Conservation (phyloP, 2,329 filamentous ascomycete species). For the Pseudocercospora musae region DNA sequence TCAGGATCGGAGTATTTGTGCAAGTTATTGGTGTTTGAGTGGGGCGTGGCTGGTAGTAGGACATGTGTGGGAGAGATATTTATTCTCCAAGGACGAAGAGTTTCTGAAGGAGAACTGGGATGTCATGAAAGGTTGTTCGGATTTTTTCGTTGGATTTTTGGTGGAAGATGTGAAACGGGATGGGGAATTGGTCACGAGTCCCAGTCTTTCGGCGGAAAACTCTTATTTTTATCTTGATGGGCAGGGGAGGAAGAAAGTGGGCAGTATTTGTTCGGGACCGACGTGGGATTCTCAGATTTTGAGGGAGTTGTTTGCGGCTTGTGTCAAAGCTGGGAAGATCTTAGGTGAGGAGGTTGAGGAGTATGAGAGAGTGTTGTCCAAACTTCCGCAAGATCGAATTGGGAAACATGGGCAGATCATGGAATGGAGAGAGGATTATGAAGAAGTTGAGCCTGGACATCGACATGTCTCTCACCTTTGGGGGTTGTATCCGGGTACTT, state of each 20-base stretch:
- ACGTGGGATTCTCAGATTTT: conserved; percentile 5
- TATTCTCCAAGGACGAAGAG: not conserved
- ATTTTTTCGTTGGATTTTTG: not conserved
- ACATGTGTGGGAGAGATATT: not conserved
- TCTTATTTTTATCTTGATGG: not conserved
- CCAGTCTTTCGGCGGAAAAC: not conserved
- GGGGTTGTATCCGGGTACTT: not conserved
- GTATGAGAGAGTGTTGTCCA: not conserved
- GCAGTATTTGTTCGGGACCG: not conserved
- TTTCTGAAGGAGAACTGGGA: not conserved
- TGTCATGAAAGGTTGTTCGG: not conserved
- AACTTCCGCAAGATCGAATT: not conserved
- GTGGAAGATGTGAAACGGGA: not conserved
- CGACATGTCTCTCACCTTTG: not conserved
- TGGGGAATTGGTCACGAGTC: not conserved
- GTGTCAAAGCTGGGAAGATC: not conserved
- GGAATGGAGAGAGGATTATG: not conserved
- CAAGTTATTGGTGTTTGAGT: not conserved
- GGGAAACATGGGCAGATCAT: not conserved
- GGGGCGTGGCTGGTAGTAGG: not conserved
- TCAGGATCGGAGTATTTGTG: not conserved
- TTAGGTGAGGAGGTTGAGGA: not conserved
- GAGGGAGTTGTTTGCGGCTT: not conserved
- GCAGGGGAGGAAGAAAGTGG: not conserved
- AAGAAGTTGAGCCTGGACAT: not conserved